phyloP scores from a whole-genome alignment of 1,284 basidiomycete species.

The Tilletia indica region DNA sequence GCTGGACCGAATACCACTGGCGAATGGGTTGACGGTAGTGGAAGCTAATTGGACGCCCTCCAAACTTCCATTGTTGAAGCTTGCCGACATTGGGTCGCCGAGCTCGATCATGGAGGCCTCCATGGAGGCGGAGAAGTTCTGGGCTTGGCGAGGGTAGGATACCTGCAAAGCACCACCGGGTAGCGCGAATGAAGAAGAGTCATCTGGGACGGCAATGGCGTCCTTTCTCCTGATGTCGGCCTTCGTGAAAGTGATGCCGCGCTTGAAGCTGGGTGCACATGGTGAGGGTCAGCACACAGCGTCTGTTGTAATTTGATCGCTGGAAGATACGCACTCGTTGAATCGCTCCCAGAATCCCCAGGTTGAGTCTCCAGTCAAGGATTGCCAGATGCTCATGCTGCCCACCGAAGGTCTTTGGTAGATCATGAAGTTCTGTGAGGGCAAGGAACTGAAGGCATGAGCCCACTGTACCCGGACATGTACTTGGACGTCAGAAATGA shows the following conservation, averaged over 20 bases:
- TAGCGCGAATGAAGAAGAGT: conserved; percentile 30
- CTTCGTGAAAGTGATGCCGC: conserved; percentile 33
- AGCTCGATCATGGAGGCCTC: no score
- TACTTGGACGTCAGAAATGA: not conserved
- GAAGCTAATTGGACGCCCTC: no score
- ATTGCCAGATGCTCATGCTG: conserved; percentile 33
- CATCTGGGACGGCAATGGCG: conserved; percentile 27
- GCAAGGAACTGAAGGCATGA: no score
- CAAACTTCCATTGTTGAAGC: no score
- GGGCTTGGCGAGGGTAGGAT: no score
- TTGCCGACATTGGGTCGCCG: no score
- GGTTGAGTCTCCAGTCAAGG: conserved; percentile 33
- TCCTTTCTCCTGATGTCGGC: conserved; percentile 28
- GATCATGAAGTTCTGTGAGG: conserved; percentile 37
- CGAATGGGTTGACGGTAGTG: no score
- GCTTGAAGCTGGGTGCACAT: conserved; percentile 29
- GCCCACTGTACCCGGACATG: not conserved
- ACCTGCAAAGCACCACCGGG: conserved; percentile 29
- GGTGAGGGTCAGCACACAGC: not conserved
- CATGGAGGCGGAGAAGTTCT: no score
- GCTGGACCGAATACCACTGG: no score
- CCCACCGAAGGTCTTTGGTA: conserved; percentile 34
- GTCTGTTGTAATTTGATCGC: no score
- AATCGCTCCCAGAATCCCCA: conserved; percentile 35
- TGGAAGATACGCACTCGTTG: conserved; percentile 17